These are phyloP conservation scores for Phoma sp. DNA, from an alignment of 2,329 filamentous ascomycete species.

Conservation along the genomic window DNA sequence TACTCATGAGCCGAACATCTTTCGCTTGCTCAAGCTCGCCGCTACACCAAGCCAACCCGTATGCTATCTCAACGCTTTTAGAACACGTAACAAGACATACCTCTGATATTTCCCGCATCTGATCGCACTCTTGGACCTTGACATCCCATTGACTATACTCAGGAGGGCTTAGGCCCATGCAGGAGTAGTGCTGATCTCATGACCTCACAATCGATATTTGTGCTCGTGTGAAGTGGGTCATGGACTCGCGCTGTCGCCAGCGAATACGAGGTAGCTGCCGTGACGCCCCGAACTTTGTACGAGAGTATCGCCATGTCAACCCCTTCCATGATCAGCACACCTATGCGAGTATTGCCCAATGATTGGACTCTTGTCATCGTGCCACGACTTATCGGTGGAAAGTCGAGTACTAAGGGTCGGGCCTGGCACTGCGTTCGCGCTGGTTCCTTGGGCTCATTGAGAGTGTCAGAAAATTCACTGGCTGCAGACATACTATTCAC, in stretches of 20 bases:
- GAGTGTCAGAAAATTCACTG: too few species aligned
- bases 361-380: background rate
- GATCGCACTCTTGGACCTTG: background rate
- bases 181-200: background rate
- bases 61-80: background rate
- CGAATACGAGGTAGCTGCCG: conserved; percentile 4
- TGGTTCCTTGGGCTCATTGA: too few species aligned
- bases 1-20: too few species aligned
- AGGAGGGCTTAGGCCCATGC: background rate
- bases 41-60: background rate
- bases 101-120: too few species aligned
- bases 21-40: background rate
- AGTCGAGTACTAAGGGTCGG: background rate
- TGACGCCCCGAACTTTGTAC: background rate
- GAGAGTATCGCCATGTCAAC: background rate
- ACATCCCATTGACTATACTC: background rate
- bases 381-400: background rate
- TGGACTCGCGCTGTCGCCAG: background rate
- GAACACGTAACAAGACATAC: background rate
- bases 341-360: too few species aligned
- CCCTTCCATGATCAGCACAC: background rate
- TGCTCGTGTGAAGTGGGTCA: conserved; percentile 11
- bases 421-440: too few species aligned
- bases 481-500: background rate
- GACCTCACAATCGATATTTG: conserved; percentile 1